phyloP scores from a whole-genome alignment of 169 alveolate genomes.

The Gregarina niphandrodes region DNA sequence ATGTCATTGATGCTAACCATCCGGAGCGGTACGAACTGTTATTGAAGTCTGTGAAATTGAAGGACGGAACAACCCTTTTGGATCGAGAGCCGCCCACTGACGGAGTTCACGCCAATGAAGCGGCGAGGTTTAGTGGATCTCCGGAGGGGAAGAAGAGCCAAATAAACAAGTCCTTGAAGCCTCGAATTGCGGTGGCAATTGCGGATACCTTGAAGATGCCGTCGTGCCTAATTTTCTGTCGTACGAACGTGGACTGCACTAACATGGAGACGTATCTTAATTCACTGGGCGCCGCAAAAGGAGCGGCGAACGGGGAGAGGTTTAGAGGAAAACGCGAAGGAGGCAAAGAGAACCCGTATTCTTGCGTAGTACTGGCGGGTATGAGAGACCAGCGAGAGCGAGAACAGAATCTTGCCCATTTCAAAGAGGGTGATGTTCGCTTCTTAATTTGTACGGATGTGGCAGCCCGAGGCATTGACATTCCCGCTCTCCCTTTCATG shows the following conservation, averaged over 20 bases:
- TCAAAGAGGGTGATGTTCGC: constrained; percentile 18
- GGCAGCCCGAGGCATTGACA: constrained; percentile 33
- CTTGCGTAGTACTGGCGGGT: constrained; percentile 26
- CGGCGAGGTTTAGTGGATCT: not conserved
- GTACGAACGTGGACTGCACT: constrained; percentile 28
- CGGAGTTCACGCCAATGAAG: constrained; percentile 3
- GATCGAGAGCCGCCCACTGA: constrained; percentile 1
- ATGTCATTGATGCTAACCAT: not conserved
- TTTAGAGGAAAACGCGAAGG: constrained; percentile 11
- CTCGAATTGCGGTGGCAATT: constrained; percentile 15
- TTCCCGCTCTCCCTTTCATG: constrained; percentile 15
- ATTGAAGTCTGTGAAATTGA: too few species aligned
- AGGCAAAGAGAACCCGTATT: constrained; percentile 29
- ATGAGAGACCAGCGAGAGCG: constrained; percentile 60
- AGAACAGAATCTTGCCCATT: constrained; percentile 48
- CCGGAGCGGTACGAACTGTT: too few species aligned
- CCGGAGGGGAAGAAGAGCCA: too few species aligned
- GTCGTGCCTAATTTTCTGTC: constrained; percentile 23
- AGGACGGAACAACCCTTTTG: not conserved
- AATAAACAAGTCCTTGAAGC: constrained; percentile 12
- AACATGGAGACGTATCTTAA: constrained; percentile 9
- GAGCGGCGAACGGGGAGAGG: constrained; percentile 7
- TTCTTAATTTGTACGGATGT: constrained; percentile 32
- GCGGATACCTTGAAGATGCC: constrained; percentile 32
- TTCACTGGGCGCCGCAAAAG: constrained; percentile 7